phyloP scores from a whole-genome alignment of 2,329 filamentous ascomycete genomes.

The Ophiostoma australiae region DNA sequence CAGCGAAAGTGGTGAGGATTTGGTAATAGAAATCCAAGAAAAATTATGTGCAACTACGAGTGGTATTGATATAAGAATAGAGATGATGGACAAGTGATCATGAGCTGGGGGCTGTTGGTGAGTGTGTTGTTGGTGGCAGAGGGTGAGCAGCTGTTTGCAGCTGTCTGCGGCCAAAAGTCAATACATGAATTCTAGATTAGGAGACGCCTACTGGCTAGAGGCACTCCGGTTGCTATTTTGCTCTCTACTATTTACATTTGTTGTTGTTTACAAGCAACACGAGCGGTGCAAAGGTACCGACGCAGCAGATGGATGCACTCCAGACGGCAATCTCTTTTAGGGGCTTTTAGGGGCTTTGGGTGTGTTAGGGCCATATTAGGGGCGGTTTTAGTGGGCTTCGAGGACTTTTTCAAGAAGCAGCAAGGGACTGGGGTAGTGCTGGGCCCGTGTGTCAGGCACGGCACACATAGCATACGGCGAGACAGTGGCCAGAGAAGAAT shows the following conservation, averaged over 20 bases:
- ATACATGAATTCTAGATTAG: no score
- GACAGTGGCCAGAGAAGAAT: neutral
- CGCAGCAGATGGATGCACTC: conserved; percentile 1
- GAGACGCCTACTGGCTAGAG: no score
- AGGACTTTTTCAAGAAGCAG: conserved; percentile 1
- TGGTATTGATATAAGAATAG: neutral
- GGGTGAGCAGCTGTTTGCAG: no score
- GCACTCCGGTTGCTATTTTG: conserved; percentile 4
- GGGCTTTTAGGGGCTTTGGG: neutral
- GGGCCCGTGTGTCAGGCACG: neutral
- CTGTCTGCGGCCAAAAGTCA: no score
- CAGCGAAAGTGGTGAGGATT: neutral
- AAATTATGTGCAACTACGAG: neutral
- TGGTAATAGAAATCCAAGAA: neutral
- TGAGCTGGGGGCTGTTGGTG: neutral
- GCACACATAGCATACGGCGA: neutral
- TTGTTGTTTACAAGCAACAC: conserved; percentile 2
- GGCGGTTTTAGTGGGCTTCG: neutral
- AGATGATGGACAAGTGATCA: neutral
- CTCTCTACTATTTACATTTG: neutral
- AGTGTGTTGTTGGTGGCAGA: neutral
- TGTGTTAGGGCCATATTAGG: neutral
- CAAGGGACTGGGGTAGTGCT: neutral
- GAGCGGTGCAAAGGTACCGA: neutral
- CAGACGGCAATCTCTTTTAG: conserved; percentile 10